Percentiles rank a stretch among this genome's conserved stretches.
Evolutionary conservation across 225 moss, liverwort and hornwort species (phyloP).

Genomic region (Asterella californica): DNA sequence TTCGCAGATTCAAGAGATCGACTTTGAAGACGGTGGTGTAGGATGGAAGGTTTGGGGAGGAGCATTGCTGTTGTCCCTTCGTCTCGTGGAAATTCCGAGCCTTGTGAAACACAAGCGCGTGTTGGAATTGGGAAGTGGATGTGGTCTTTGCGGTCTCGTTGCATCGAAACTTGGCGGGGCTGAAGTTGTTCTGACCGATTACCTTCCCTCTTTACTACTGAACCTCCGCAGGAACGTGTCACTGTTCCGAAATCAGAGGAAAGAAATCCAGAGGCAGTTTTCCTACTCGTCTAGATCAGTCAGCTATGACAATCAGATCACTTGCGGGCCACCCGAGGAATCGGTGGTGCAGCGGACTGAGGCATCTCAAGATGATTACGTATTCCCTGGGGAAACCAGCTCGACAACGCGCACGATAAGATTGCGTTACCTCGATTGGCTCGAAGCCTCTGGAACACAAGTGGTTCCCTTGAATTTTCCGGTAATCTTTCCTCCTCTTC

Average conservation of each 20-base stretch:
- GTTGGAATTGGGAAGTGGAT: constrained; percentile 32
- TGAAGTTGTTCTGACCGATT: constrained; percentile 30
- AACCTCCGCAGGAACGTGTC: constrained; percentile 24
- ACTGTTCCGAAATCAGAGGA: constrained; percentile 17
- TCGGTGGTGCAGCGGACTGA: not conserved
- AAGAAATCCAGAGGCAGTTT: constrained; percentile 19
- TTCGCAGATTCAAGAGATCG: constrained; percentile 28
- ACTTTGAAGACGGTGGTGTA: constrained; percentile 23
- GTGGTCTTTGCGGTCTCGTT: constrained; percentile 28
- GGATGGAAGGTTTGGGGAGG: constrained; percentile 35
- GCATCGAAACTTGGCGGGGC: constrained; percentile 22
- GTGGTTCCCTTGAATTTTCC: not conserved
- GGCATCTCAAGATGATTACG: constrained; percentile 11
- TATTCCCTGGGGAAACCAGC: constrained; percentile 15
- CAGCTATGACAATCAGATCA: constrained; percentile 22
- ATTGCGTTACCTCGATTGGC: constrained; percentile 28
- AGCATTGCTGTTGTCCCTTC: constrained; percentile 18
- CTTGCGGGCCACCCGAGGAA: constrained; percentile 8
- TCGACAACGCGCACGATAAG: not conserved
- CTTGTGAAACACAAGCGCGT: constrained; percentile 24
- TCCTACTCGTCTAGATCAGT: constrained; percentile 22
- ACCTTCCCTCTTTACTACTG: constrained; percentile 19
- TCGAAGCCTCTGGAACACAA: constrained; percentile 7
- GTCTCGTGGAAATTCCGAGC: constrained; percentile 13
- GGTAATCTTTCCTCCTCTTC: not conserved